phyloP scores from a whole-genome alignment of 441 rosid genomes.

The Gossypium laxum region DNA sequence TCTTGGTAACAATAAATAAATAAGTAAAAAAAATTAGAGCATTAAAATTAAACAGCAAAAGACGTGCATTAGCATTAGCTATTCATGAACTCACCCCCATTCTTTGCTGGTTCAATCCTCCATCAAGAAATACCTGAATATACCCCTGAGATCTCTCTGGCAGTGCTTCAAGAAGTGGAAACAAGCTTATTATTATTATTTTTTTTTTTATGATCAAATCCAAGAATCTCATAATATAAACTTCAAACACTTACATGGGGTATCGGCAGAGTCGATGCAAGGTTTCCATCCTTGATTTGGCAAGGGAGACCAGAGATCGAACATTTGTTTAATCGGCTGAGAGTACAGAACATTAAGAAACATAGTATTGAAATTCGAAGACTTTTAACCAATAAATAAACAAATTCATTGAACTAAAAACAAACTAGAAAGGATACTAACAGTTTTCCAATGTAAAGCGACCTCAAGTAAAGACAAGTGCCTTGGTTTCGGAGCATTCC shows the following conservation, averaged over 20 bases:
- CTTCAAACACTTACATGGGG: constrained; percentile 29
- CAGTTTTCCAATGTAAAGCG: constrained; percentile 52
- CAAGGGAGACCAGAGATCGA: constrained; percentile 58
- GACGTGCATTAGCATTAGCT: neutral
- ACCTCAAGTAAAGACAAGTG: constrained; percentile 51
- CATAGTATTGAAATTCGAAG: neutral
- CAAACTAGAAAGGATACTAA: constrained; percentile 28
- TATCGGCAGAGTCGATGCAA: constrained; percentile 25
- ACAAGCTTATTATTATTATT: constrained; percentile 4
- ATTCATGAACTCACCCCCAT: constrained; percentile 46
- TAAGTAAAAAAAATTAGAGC: constrained; percentile 7
- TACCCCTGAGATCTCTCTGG: constrained; percentile 43
- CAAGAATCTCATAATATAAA: neutral
- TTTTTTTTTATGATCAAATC: neutral
- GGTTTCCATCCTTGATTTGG: constrained; percentile 55
- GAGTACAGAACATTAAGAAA: neutral
- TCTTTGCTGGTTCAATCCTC: constrained; percentile 73
- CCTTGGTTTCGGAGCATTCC: constrained; percentile 80
- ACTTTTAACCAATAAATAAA: neutral
- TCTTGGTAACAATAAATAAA: constrained; percentile 23
- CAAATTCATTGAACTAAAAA: neutral
- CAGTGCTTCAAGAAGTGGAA: constrained; percentile 29
- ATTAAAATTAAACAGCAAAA: neutral
- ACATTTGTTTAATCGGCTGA: constrained; percentile 49
- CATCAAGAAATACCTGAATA: constrained; percentile 63